Base-by-base conservation (phyloP, 495 filamentous ascomycete genomes). In the Xylaria sp. region DNA sequence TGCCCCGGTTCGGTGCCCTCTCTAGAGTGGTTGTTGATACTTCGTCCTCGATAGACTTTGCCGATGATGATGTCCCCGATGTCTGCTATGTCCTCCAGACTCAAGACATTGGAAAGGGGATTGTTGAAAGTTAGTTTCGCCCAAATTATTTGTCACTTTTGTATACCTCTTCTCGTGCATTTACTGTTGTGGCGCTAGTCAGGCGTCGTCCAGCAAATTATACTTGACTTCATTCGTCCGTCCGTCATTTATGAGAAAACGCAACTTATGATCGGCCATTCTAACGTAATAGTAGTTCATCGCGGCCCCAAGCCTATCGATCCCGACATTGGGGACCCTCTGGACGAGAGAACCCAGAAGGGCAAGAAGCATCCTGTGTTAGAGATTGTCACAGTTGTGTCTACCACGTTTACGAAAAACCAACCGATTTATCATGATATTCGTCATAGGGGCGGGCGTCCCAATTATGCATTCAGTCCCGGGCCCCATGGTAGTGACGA, bases 381-480 rank as follows among this genome's bases (percentile, higher is more conserved):
- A 57, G 80, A 81, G 68, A 81, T 82, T 55, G 55, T 74, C 29
- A 81, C 78, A 3, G 62, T 72, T n/a, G 72, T 82, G 57, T 73
- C 75, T 8, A 73, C 68, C 37, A 41, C n/a, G 11, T 21, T 61
- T 31, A 61, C 67, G 17, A 58, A 48, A 17, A 68, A 43, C 52
- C 61, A 37, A 19, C 55, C 43, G 26, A 15, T n/a, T 2, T 35
- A 31, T 12, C 48, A 3, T 35, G 29, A 43, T 21, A 12, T 26
- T 58, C 9, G 35, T 41, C 14, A 19, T 37, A 4, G 17, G 40
- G 0, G 9, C 31, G 9, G 21, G 7, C 61, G 61, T 46, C 37
- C 61, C 9, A 9, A 6, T 55, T 31, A 55, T 50, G n/a, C 6
- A 21, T 55, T 31, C 58, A 12, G 26, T 9, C n/a, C 40, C 15